Evolutionary conservation across 2,329 filamentous ascomycete species (phyloP), one percentile per base, ranked within the genome.

Genomic region (Monosporascus sp.): DNA sequence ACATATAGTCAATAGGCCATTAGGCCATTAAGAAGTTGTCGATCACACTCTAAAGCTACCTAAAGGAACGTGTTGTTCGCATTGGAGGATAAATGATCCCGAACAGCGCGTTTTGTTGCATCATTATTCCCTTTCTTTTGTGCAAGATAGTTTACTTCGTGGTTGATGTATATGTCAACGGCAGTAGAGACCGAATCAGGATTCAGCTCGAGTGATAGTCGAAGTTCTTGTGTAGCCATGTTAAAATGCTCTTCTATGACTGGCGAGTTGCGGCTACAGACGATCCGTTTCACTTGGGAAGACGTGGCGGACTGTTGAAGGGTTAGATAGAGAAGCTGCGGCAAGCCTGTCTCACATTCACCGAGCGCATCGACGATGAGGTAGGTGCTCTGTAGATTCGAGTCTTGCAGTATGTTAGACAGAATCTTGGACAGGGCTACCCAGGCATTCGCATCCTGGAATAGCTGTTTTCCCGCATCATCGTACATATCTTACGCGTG

Each of bases 191-290:
- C 59, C 1, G 61, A 64, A 0, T 65, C 52, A 17, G 59, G 43
- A 52, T 75, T 76, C 3, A 73, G 57, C 51, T 77, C 71, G 7
- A 75, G 67, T 26, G 53, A 54, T 1, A 76, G 52, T 34, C 54
- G 66, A 3, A 59, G 19, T 19, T 64, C 63, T 27, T 62, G 36
- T 5, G 34, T 16, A 9, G 38, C 17, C 7, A n/a, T 41, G 38
- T 14, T n/a, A 6, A 78, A 56, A 1, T 50, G 37, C 26, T 67
- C 54, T 49, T 75, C 64, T 43, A 79, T 76, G 0, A 61, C 57
- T 0, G 54, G 58, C 62, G 56, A 65, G 31, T 77, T 76, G 5
- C 76, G 76, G 51, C 77, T 79, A 0, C 74, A 73, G 0, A 75
- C 54, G 16, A 79, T 53, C 70, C 73, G 77, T 56, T 75, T 79